Evolutionary conservation across 805 yeast species (phyloP).

Genomic region (Nakazawaea laoshanensis): DNA sequence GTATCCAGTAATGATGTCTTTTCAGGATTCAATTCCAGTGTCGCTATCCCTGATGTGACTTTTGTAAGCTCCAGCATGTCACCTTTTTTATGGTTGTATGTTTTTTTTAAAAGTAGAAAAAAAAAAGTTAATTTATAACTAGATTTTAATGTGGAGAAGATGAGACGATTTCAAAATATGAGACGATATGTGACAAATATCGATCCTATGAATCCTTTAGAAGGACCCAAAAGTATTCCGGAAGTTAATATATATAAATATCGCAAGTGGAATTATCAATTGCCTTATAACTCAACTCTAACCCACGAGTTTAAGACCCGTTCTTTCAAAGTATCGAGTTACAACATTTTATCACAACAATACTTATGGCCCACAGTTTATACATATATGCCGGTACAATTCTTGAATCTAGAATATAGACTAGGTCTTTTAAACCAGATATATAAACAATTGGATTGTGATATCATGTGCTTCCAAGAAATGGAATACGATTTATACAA

Average conservation of each 20-base stretch:
- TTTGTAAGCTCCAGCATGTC: not conserved
- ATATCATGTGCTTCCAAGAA: slow-evolving; percentile 55
- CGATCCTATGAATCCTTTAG: slow-evolving; percentile 6
- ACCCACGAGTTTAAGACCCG: slow-evolving; percentile 4
- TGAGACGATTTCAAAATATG: not conserved
- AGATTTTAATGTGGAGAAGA: too few relatives aligned
- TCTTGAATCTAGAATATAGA: slow-evolving; percentile 20
- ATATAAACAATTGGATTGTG: slow-evolving; percentile 30
- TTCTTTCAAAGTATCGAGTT: slow-evolving; percentile 22
- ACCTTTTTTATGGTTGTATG: not conserved
- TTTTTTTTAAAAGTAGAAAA: not conserved
- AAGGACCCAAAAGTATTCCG: not conserved
- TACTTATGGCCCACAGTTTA: slow-evolving; percentile 56
- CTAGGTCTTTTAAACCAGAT: slow-evolving; percentile 39
- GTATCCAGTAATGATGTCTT: slow-evolving; percentile 8
- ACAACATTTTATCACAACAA: slow-evolving; percentile 28
- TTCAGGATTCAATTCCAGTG: slow-evolving; percentile 9
- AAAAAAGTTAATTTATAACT: not conserved
- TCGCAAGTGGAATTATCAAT: slow-evolving; percentile 8
- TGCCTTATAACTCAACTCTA: slow-evolving; percentile 7
- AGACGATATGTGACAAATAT: slow-evolving; percentile 9
- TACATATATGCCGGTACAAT: slow-evolving; percentile 36
- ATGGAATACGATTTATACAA: slow-evolving; percentile 34
- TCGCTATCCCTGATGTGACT: slow-evolving; percentile 8
- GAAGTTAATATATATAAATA: slow-evolving; percentile 7